Conservation (phyloP, 129 eudicot genomes). For the Lactuca saligna region DNA sequence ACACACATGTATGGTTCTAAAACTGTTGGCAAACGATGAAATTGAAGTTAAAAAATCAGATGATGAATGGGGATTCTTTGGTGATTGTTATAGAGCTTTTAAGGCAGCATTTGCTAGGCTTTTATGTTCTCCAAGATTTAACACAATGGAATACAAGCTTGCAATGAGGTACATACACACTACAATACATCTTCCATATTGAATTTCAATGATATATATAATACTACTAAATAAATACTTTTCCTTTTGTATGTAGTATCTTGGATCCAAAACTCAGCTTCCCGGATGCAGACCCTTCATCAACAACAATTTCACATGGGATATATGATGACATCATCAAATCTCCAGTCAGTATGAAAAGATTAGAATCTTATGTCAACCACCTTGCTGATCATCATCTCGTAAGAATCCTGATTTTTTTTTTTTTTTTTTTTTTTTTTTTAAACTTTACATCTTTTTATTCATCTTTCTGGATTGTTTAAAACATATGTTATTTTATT, state of each 20-base stretch:
- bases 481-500: background rate
- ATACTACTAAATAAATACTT: slow-evolving; percentile 12
- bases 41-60: slow-evolving; percentile 58
- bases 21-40: slow-evolving; percentile 69
- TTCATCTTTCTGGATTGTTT: background rate
- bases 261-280: slow-evolving; percentile 85
- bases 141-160: slow-evolving; percentile 86
- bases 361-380: slow-evolving; percentile 66
- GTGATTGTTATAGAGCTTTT: slow-evolving; percentile 75
- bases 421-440: too few relatives aligned
- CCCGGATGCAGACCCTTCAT: slow-evolving; percentile 50
- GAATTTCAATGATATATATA: background rate
- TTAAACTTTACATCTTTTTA: background rate
- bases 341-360: slow-evolving; percentile 55
- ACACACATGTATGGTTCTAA: slow-evolving; percentile 87
- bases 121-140: slow-evolving; percentile 50
- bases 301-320: slow-evolving; percentile 43
- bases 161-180: slow-evolving; percentile 70
- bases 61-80: slow-evolving; percentile 67
- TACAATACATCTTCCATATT: slow-evolving; percentile 3
- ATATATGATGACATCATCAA: slow-evolving; percentile 39
- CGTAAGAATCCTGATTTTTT: slow-evolving; percentile 33
- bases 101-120: slow-evolving; percentile 52
- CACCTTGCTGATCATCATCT: slow-evolving; percentile 58
- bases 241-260: slow-evolving; percentile 57